Conservation (phyloP, 2,329 filamentous ascomycete genomes). For the Xylaria sp. region DNA sequence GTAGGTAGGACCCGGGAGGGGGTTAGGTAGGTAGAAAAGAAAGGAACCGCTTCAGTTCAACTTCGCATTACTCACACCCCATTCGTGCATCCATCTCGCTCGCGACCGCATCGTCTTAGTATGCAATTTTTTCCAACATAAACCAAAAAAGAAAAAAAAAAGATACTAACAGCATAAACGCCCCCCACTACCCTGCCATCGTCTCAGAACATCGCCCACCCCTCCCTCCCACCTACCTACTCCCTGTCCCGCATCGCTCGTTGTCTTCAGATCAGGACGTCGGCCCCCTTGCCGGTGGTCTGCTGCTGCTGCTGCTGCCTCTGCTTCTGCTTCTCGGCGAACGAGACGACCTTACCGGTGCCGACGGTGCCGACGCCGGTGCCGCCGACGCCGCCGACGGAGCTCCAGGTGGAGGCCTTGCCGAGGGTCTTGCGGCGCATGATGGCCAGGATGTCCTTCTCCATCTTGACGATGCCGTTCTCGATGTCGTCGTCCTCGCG, state of each 20-base stretch:
- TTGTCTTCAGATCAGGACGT: background rate
- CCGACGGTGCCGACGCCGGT: conserved; percentile 34
- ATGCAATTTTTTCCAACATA: background rate
- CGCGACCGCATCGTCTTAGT: background rate
- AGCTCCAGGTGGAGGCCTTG: conserved; percentile 58
- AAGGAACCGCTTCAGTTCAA: background rate
- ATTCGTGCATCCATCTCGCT: too few relatives aligned
- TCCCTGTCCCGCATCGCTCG: background rate
- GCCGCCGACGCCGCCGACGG: conserved; percentile 19
- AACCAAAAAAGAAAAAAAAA: background rate
- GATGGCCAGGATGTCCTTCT: conserved; percentile 58
- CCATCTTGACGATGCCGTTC: conserved; percentile 58
- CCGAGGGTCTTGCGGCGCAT: conserved; percentile 61
- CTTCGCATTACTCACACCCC: background rate
- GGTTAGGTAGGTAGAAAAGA: too few relatives aligned
- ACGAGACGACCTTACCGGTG: background rate
- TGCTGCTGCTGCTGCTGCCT: too few relatives aligned
- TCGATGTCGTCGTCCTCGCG: conserved; percentile 56
- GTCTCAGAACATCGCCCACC: background rate
- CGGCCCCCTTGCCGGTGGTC: too few relatives aligned
- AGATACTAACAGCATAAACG: too few relatives aligned
- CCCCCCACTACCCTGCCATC: too few relatives aligned
- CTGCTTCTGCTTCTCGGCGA: background rate
- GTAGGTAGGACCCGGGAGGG: too few relatives aligned
- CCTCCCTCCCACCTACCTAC: background rate